Evolutionary conservation across 345 rosid species (phyloP), one percentile per base, ranked within the genome.

Genomic region (Cardamine chenopodiifolia): DNA sequence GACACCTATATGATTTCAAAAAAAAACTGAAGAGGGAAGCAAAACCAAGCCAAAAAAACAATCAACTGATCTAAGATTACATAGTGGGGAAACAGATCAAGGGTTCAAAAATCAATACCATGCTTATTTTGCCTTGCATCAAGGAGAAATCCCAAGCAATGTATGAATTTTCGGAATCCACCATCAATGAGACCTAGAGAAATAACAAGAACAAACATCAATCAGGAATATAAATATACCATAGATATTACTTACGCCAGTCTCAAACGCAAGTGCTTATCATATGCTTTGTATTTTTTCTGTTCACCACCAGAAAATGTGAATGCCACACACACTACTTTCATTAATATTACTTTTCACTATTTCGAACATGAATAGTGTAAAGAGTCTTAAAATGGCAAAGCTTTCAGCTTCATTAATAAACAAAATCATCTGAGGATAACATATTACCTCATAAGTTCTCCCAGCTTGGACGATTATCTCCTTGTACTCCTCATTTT

Each of bases 71-170:
- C 42, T 8, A 39, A 20, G 44, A 61, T 23, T 45, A 18, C 55
- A 55, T 32, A 45, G 20, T 65, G 15, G 35, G 44, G 53, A 50
- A 66, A 67, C 62, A 26, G 49, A 69, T 14, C 31, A 72, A 74
- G 44, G 77, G 73, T 74, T 61, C 28, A 70, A 17, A 59, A 35
- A 73, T 66, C 47, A 71, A 54, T 88, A 94, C 98, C 96, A 86
- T 53, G 79, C 66, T 94, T 45, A 91, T 82, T 82, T 87, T 91
- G 78, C 97, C 93, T 84, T 88, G 98, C 37, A 82, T 76, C 83
- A 94, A 49, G 61, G 88, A 84, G 83, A 91, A 94, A 84, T 94
- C 97, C 98, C 98, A 94, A 71, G 96, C 98, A 75, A 94, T 86
- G 74, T 90, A 94, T 0, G 98, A 94, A 83, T 94, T 94, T 68